Percentiles rank a stretch among this genome's conserved stretches.
Conservation (phyloP, 2,329 filamentous ascomycete genomes). For the Dactylonectria estremocensis region DNA sequence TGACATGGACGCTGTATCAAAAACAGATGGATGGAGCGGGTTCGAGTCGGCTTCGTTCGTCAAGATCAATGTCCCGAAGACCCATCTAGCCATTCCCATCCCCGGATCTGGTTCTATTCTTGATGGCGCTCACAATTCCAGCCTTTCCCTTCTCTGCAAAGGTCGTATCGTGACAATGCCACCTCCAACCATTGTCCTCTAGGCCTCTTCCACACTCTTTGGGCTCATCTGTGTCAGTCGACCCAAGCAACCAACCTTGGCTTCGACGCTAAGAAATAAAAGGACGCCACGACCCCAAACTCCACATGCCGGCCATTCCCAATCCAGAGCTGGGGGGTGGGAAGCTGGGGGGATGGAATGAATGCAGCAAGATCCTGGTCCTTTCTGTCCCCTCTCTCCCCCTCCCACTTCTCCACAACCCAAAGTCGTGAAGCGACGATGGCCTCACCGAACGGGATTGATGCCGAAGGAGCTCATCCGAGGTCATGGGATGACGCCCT, state of each 20-base stretch:
- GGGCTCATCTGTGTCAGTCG: background rate
- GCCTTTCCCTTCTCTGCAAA: too few species aligned
- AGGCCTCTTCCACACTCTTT: background rate
- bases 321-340: constrained; percentile 16
- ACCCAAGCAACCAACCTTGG: constrained; percentile 1
- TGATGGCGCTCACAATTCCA: background rate
- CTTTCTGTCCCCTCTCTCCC: constrained; percentile 6
- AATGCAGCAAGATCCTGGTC: constrained; percentile 9
- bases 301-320: constrained; percentile 27
- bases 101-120: background rate
- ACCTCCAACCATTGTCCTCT: background rate
- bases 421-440: background rate
- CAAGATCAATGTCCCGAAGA: background rate
- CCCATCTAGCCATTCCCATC: background rate
- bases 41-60: background rate
- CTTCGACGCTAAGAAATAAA: constrained; percentile 20
- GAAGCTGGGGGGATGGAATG: background rate
- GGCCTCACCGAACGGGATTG: background rate
- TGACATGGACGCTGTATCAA: background rate
- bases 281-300: constrained; percentile 18
- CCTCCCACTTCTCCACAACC: constrained; percentile 22
- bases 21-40: background rate
- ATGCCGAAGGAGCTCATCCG: background rate
- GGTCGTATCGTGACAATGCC: background rate
- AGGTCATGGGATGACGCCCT: constrained; percentile 23